These are phyloP conservation scores for Phytophthora podocarpi DNA, from an alignment of 352 stramenopile species.

Conservation along the genomic window DNA sequence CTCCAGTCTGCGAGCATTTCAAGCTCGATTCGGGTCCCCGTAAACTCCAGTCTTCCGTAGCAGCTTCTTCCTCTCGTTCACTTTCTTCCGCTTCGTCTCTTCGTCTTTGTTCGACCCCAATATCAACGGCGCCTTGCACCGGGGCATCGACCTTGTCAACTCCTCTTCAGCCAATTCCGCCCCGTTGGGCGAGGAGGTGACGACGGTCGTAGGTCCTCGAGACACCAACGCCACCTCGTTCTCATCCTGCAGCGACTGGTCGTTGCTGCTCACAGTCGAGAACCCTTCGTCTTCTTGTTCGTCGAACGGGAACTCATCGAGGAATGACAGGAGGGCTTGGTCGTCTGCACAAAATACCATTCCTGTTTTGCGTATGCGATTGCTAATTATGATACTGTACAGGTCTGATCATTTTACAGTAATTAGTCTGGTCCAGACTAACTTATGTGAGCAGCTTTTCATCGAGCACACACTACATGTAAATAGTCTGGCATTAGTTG, in stretches of 20 bases:
- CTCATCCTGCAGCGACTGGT: not conserved
- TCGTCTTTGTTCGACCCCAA: constrained; percentile 5
- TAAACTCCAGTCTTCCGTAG: constrained; percentile 25
- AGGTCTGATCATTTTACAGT: no score
- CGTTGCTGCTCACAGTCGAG: not conserved
- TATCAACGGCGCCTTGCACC: not conserved
- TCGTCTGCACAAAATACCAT: constrained; percentile 4
- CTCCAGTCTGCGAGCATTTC: constrained; percentile 40
- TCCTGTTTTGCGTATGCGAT: no score
- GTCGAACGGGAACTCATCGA: constrained; percentile 21
- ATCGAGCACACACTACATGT: no score
- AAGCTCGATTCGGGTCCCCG: constrained; percentile 37
- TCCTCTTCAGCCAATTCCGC: no score
- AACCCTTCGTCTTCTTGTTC: not conserved
- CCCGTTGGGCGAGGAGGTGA: not conserved
- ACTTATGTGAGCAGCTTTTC: no score
- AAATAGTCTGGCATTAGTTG: no score
- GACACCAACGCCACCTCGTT: constrained; percentile 7
- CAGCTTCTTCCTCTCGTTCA: constrained; percentile 29
- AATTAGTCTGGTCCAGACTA: no score
- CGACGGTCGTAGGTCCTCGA: not conserved
- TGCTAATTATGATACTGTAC: not conserved
- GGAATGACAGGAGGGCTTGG: constrained; percentile 16
- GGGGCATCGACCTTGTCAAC: not conserved
- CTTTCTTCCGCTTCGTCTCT: not conserved